Conservation (phyloP, 208 protist species). For the Trichomonas gallinae region DNA sequence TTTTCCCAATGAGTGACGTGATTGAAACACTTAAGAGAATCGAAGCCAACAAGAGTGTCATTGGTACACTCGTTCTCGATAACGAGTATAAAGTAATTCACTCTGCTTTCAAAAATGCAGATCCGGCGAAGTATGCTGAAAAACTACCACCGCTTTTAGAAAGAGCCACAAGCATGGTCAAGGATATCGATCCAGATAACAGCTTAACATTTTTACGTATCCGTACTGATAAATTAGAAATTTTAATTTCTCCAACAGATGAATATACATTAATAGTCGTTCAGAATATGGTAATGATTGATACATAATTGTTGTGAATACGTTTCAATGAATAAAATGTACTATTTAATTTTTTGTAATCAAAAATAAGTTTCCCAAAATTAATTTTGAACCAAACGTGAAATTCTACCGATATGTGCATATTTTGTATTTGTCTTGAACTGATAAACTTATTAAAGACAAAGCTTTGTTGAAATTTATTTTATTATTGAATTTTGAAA, state of each 20-base stretch:
- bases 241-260: not conserved
- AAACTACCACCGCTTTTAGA: not conserved
- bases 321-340: not conserved
- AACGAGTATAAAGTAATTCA: not conserved
- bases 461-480: too few relatives aligned
- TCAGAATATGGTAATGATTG: not conserved
- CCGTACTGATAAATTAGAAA: not conserved
- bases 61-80: not conserved
- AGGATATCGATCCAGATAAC: not conserved
- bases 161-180: not conserved
- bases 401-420: too few relatives aligned
- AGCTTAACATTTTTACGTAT: not conserved
- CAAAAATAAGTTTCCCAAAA: too few relatives aligned
- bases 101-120: not conserved
- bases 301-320: not conserved
- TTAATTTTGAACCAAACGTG: too few relatives aligned
- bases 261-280: conserved; percentile 12
- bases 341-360: too few relatives aligned
- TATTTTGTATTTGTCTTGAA: too few relatives aligned
- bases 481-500: too few relatives aligned
- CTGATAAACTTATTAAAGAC: too few relatives aligned
- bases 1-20: not conserved
- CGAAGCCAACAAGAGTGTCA: not conserved
- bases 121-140: not conserved
- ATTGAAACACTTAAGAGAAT: not conserved